A percentile compares a stretch with the other conserved stretches of the same genome.
phyloP scores from a whole-genome alignment of 2,329 filamentous ascomycete genomes.

The Botrytis squamosa region DNA sequence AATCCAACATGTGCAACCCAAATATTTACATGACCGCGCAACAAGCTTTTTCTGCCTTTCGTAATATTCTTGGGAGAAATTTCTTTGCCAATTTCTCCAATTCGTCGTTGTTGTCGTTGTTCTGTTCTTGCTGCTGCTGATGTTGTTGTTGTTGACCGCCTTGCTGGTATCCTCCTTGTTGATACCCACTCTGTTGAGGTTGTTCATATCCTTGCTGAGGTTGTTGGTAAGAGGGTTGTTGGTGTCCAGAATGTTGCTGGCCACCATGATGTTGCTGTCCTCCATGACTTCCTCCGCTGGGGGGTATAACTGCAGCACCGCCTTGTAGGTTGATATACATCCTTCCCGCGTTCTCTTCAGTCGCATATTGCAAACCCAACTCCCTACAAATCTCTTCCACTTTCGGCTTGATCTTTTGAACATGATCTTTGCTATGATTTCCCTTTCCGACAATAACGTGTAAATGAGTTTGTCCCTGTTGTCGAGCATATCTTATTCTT shows the following conservation, averaged over 20 bases:
- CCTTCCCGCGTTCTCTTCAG: slow-evolving; percentile 82
- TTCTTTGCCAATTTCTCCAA: slow-evolving; percentile 39
- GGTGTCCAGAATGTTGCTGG: slow-evolving; percentile 42
- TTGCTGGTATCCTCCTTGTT: slow-evolving; percentile 43
- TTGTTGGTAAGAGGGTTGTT: slow-evolving; percentile 44
- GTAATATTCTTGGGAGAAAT: slow-evolving; percentile 36
- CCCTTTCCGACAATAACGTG: slow-evolving; percentile 94
- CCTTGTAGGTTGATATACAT: slow-evolving; percentile 84
- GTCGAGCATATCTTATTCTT: slow-evolving; percentile 83
- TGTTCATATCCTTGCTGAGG: slow-evolving; percentile 45
- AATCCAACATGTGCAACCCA: not conserved
- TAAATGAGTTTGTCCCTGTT: slow-evolving; percentile 93
- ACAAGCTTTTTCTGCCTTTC: slow-evolving; percentile 37
- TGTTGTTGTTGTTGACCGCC: slow-evolving; percentile 8
- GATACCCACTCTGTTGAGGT: slow-evolving; percentile 29
- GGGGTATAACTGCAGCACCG: slow-evolving; percentile 49
- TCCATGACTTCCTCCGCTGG: slow-evolving; percentile 38
- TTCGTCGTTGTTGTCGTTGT: slow-evolving; percentile 38
- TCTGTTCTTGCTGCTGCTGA: slow-evolving; percentile 33
- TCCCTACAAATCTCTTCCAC: slow-evolving; percentile 89
- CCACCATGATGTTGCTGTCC: slow-evolving; percentile 43
- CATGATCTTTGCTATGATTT: slow-evolving; percentile 76
- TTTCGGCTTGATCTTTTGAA: slow-evolving; percentile 93
- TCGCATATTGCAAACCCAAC: slow-evolving; percentile 80
- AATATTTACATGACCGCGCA: slow-evolving; percentile 37